Evolutionary conservation across 2,329 filamentous ascomycete genomes (phyloP).

Genomic region (Colletotrichum gloeosporioides): DNA sequence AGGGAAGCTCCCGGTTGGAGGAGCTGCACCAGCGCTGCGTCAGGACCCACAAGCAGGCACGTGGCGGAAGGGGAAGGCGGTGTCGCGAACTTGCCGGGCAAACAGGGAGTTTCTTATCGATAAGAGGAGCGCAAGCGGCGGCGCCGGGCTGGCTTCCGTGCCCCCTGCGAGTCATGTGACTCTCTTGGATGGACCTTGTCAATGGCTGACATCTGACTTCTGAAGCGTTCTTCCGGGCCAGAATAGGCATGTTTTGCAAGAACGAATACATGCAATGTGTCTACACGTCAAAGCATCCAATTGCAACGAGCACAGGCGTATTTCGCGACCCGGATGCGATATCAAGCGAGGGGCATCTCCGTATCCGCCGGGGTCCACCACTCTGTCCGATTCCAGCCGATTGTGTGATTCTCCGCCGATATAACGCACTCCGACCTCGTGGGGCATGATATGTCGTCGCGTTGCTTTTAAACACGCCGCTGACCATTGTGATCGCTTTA

Average conservation of each 20-base stretch:
- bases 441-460: neutral
- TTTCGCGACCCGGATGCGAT: neutral
- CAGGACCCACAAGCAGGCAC: neutral
- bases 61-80: neutral
- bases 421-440: conserved; percentile 14
- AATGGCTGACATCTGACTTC: neutral
- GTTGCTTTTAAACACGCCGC: neutral
- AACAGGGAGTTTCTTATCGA: neutral
- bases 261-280: neutral
- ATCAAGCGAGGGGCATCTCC: neutral
- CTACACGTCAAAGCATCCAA: neutral
- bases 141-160: neutral
- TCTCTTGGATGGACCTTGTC: neutral
- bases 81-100: neutral
- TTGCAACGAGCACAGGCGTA: neutral
- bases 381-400: conserved; percentile 7
- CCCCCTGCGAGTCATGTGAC: neutral
- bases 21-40: neutral
- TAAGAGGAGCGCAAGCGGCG: neutral
- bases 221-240: neutral
- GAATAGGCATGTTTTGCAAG: neutral
- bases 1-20: conserved; percentile 10
- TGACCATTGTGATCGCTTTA: neutral
- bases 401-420: conserved; percentile 19
- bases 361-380: conserved; percentile 8